phyloP scores from a whole-genome alignment of 306 rosid species.

The Sphenostylis stenocarpa region DNA sequence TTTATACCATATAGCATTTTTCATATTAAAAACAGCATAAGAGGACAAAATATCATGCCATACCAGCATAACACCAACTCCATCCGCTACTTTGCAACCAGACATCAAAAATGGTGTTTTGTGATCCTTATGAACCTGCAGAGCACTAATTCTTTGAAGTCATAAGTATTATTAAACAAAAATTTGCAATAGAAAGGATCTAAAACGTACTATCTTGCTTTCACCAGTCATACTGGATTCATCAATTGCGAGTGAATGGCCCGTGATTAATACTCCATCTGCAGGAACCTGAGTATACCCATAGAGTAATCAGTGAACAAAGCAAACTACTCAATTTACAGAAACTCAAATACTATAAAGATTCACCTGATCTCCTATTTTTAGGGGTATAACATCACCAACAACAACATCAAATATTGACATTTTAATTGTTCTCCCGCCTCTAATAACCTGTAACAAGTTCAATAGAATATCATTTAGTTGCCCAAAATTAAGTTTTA shows the following conservation, averaged over 20 bases:
- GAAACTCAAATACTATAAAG: conserved; percentile 20
- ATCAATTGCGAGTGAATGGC: conserved; percentile 92
- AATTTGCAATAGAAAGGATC: conserved; percentile 24
- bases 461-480: conserved; percentile 31
- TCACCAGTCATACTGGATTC: conserved; percentile 99
- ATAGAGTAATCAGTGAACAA: conserved; percentile 14
- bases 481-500: conserved; percentile 30
- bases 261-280: conserved; percentile 78
- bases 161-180: conserved; percentile 25
- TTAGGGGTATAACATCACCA: conserved; percentile 94
- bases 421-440: conserved; percentile 70
- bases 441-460: conserved; percentile 71
- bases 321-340: neutral
- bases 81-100: conserved; percentile 99
- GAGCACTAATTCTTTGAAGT: conserved; percentile 39
- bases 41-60: conserved; percentile 25
- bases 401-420: conserved; percentile 95
- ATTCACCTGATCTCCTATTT: conserved; percentile 92
- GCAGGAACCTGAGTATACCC: conserved; percentile 75
- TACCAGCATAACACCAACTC: conserved; percentile 97
- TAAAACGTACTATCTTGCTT: conserved; percentile 85
- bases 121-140: conserved; percentile 87
- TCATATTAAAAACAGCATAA: neutral
- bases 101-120: conserved; percentile 92
- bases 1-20: conserved; percentile 11